These are phyloP conservation scores for Klebsormidium nitens DNA, from an alignment of 139 green algal species.

Conservation along the genomic window DNA sequence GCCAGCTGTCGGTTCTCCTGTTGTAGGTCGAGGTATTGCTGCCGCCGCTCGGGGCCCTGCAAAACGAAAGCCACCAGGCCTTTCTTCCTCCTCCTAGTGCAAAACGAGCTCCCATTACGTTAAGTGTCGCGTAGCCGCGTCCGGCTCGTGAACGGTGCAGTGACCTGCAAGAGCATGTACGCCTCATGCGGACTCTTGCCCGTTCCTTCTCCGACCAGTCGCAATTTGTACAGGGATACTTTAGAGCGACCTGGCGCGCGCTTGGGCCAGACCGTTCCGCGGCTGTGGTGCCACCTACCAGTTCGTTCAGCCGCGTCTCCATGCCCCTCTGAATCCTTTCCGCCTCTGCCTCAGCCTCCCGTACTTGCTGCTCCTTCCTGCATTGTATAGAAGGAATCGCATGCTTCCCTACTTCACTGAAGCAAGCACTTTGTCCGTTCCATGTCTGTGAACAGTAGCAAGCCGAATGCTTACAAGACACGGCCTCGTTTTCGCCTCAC, in stretches of 20 bases:
- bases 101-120: too few species aligned
- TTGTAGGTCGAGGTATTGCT: conserved; percentile 48
- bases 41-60: conserved; percentile 48
- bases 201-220: background rate
- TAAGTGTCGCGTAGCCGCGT: too few species aligned
- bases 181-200: background rate
- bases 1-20: conserved; percentile 33
- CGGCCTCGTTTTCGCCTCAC: background rate
- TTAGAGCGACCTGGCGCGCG: too few species aligned
- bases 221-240: too few species aligned
- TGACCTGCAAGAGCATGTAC: background rate
- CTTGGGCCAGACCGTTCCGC: too few species aligned
- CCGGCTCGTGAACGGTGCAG: too few species aligned
- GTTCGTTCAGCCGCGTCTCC: conserved; percentile 3
- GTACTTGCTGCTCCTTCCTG: conserved; percentile 36
- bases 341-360: conserved; percentile 48
- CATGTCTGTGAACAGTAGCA: background rate
- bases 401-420: too few species aligned
- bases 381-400: too few species aligned
- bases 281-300: background rate
- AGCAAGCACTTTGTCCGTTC: background rate
- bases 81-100: too few species aligned
- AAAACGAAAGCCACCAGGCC: conserved; percentile 32
- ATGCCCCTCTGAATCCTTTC: background rate
- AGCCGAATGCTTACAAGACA: background rate